Conservation (phyloP, 192 early-diverging fungal species). For the Umbelopsis vinacea region DNA sequence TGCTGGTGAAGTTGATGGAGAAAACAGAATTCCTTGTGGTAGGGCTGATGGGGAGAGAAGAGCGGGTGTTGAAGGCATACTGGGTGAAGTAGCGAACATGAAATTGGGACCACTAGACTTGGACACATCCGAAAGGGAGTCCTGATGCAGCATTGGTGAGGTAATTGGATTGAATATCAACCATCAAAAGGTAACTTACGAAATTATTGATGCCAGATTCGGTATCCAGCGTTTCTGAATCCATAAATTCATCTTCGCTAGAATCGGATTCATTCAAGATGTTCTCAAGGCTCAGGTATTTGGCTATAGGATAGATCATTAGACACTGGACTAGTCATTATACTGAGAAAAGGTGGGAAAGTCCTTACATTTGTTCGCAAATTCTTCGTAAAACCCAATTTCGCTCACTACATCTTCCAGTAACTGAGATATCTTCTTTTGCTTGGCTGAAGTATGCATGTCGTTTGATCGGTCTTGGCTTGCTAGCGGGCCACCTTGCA, state of each 20-base stretch:
- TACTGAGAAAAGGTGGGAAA: background rate
- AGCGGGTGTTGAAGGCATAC: constrained; percentile 18
- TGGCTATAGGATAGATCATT: constrained; percentile 31
- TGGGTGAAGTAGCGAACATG: constrained; percentile 2
- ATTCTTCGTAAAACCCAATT: constrained; percentile 64
- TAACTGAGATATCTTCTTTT: constrained; percentile 50
- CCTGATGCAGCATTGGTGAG: constrained; percentile 3
- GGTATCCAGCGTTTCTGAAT: constrained; percentile 49
- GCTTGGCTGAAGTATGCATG: constrained; percentile 37
- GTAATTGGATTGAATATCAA: background rate
- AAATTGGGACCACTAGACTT: constrained; percentile 17
- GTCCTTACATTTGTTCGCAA: constrained; percentile 59
- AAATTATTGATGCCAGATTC: constrained; percentile 47
- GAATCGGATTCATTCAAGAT: constrained; percentile 63
- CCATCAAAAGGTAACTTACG: constrained; percentile 42
- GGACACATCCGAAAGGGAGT: constrained; percentile 42
- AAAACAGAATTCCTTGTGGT: constrained; percentile 4
- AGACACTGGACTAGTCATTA: too few relatives aligned
- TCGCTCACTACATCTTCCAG: constrained; percentile 57
- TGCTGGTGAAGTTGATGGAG: constrained; percentile 3
- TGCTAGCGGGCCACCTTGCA: constrained; percentile 55
- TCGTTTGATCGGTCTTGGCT: constrained; percentile 8
- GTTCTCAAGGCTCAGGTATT: constrained; percentile 58
- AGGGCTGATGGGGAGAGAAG: constrained; percentile 3
- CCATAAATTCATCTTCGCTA: constrained; percentile 49